Conservation (phyloP, 1,139 yeast species). For the Candida gigantensis region DNA sequence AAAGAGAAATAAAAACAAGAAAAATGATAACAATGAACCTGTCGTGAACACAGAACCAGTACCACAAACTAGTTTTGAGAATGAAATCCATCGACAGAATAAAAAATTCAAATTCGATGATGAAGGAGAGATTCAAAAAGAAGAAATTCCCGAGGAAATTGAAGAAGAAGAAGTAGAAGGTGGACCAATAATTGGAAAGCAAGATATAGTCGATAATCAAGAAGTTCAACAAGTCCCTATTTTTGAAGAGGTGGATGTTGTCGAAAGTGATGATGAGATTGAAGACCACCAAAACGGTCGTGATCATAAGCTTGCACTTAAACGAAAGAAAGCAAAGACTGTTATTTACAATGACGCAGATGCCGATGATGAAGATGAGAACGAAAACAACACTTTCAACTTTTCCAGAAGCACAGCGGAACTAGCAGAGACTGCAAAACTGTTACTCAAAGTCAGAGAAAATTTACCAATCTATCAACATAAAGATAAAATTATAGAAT, state of each 20-base stretch:
- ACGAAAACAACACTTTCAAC: constrained; percentile 12
- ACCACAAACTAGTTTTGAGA: constrained; percentile 1
- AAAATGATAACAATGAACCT: background rate
- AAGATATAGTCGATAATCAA: no score
- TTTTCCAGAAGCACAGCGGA: constrained; percentile 12
- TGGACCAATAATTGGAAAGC: no score
- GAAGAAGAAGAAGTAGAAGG: background rate
- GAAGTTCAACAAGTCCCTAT: no score
- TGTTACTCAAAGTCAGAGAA: constrained; percentile 52
- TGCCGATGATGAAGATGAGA: constrained; percentile 32
- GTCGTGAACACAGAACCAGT: background rate
- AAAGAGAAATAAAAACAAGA: constrained; percentile 21
- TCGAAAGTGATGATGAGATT: constrained; percentile 16
- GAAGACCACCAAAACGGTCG: constrained; percentile 3
- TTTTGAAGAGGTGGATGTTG: no score
- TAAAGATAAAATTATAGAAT: constrained; percentile 59
- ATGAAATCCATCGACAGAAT: constrained; percentile 11
- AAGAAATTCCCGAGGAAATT: background rate
- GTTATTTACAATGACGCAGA: constrained; percentile 24
- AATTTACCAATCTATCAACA: constrained; percentile 78
- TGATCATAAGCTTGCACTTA: constrained; percentile 4
- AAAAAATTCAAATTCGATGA: constrained; percentile 35
- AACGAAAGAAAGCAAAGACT: constrained; percentile 11
- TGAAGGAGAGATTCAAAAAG: constrained; percentile 14
- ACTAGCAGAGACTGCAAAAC: constrained; percentile 44